phyloP scores from a whole-genome alignment of 2,329 filamentous ascomycete species.

The Pyrenophora graminea region DNA sequence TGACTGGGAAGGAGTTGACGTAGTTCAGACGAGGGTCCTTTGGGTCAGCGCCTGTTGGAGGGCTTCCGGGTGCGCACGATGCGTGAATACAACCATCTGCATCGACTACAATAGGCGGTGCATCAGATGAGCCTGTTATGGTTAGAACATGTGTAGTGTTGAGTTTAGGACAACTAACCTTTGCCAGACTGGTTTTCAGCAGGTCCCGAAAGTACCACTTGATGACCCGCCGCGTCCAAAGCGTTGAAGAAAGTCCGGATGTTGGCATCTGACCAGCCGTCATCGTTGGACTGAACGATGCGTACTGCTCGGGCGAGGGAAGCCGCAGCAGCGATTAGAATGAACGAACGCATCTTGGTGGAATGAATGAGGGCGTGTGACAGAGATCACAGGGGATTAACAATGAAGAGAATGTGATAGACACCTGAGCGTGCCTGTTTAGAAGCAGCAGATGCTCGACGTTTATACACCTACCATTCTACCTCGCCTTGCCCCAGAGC shows the following conservation, averaged over 20 bases:
- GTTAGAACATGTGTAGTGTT: conserved; percentile 8
- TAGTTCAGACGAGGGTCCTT: conserved; percentile 66
- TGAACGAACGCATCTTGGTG: conserved; percentile 30
- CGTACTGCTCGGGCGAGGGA: conserved; percentile 37
- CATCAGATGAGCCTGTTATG: conserved; percentile 57
- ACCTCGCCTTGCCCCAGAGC: background rate
- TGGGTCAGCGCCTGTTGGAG: conserved; percentile 61
- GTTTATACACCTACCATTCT: conserved; percentile 16
- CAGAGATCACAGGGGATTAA: background rate
- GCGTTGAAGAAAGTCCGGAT: conserved; percentile 63
- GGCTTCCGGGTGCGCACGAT: conserved; percentile 63
- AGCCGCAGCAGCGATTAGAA: conserved; percentile 32
- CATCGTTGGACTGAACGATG: conserved; percentile 68
- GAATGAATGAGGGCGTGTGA: conserved; percentile 43
- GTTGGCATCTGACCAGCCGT: conserved; percentile 74
- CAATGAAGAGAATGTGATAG: background rate
- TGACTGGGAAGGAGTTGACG: conserved; percentile 71
- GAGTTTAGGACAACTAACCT: conserved; percentile 47
- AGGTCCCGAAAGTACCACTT: conserved; percentile 67
- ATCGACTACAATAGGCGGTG: conserved; percentile 54
- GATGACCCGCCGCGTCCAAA: conserved; percentile 60
- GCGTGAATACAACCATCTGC: conserved; percentile 61
- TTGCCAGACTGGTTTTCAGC: conserved; percentile 68
- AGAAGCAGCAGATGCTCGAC: background rate
- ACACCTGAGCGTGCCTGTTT: background rate